Base-by-base conservation (phyloP, 2,329 filamentous ascomycete genomes). In the Tolypocladium ophioglossoides region DNA sequence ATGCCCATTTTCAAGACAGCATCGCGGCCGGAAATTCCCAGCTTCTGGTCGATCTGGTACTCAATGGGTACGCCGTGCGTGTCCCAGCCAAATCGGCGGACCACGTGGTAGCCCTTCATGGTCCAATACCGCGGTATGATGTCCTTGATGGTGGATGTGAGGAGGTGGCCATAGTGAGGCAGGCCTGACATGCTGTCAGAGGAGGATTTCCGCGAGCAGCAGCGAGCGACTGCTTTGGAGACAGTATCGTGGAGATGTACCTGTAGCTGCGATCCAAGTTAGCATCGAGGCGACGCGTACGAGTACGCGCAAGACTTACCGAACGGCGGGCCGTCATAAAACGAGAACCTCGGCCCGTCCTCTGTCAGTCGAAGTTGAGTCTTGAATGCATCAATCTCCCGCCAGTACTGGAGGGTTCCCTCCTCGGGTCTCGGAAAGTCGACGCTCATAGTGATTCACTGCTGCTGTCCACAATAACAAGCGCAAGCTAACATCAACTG, bases 91-190 rank as follows among this genome's bases (percentile, higher is more conserved):
- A 96, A 96, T 56, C 91, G 82, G 60, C 92, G 83, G 75, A 94
- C 89, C 52, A 96, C 91, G 74, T 95, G 87, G 67, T 85, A 89
- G 18, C 92, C 91, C 69, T 95, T 95, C 91, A 96, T 96, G 52
- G 91, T 91, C 90, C 91, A 96, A 72, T 96, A 97, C 62, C 91
- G 79, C 10, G 92, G 91, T 61, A 97, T 95, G 57, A 96, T 94
- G 70, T 96, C 92, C 72, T 97, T 96, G 74, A 96, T 96, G 51
- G 91, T 96, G 24, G 90, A 95, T 40, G 92, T 88, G 60, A 95
- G 79, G 52, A 95, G 74, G 72, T 95, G 90, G 57, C 79, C 79
- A 57, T 79, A 86, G 62, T 86, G 83, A 57, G 80, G 80, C 22
- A 83, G 69, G 56, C 80, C 86, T 61, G 86, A 95, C 67, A 84